Evolutionary conservation across 2,329 filamentous ascomycete genomes (phyloP).

Genomic region (Ophidiomyces ophidiicola): DNA sequence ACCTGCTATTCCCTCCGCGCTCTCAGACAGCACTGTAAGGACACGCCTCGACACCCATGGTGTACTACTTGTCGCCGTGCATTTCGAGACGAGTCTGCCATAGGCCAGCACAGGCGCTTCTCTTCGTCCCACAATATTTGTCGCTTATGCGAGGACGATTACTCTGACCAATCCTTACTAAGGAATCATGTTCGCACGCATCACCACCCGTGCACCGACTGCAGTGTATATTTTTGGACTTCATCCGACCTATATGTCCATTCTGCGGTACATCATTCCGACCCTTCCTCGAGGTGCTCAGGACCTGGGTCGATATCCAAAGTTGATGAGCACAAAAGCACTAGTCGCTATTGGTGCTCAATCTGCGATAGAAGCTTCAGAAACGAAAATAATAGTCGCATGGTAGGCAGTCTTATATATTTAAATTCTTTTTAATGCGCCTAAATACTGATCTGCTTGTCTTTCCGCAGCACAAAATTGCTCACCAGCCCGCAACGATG

Average conservation of each 20-base stretch:
- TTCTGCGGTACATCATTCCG: background rate
- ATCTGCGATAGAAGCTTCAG: conserved; percentile 13
- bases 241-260: background rate
- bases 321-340: background rate
- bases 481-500: conserved; percentile 13
- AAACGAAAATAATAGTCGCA: conserved; percentile 15
- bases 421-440: background rate
- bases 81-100: conserved; percentile 1
- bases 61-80: conserved; percentile 8
- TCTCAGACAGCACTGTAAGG: conserved; percentile 8
- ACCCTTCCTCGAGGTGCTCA: background rate
- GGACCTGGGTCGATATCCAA: background rate
- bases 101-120: conserved; percentile 1
- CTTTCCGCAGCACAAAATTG: conserved; percentile 16
- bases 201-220: background rate
- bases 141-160: conserved; percentile 10
- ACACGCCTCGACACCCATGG: conserved; percentile 9
- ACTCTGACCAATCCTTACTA: background rate
- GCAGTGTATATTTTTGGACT: background rate
- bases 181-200: background rate
- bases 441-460: background rate
- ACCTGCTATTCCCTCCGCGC: conserved; percentile 2
- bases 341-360: conserved; percentile 2
- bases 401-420: conserved; percentile 11
- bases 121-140: conserved; percentile 13